A percentile compares a stretch with the other conserved stretches of the same genome.
Conservation (phyloP, 768 basidiomycete species). For the Boletales sp. region DNA sequence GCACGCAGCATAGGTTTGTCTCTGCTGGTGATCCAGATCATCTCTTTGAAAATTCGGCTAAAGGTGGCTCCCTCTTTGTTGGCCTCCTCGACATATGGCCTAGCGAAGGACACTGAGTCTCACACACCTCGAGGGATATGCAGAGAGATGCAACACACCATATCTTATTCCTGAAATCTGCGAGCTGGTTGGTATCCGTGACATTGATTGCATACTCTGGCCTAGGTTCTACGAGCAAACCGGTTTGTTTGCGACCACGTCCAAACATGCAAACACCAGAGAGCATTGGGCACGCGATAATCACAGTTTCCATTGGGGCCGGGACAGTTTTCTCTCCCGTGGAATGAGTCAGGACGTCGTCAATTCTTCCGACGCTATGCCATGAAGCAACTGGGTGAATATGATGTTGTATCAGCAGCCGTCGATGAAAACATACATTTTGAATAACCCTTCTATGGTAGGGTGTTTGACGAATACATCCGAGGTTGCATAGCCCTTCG, state of each 20-base stretch:
- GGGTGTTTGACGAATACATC: constrained; percentile 46
- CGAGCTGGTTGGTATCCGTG: constrained; percentile 22
- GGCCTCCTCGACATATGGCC: constrained; percentile 40
- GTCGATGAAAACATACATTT: constrained; percentile 28
- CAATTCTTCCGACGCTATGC: constrained; percentile 37
- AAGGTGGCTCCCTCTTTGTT: constrained; percentile 39
- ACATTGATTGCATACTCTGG: constrained; percentile 33
- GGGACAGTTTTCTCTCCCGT: constrained; percentile 34
- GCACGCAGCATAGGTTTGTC: constrained; percentile 44
- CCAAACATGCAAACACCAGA: constrained; percentile 40
- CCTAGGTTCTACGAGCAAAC: constrained; percentile 31
- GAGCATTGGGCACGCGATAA: constrained; percentile 20
- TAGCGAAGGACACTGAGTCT: constrained; percentile 6
- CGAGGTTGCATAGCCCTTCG: constrained; percentile 40
- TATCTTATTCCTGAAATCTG: constrained; percentile 34
- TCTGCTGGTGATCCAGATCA: constrained; percentile 43
- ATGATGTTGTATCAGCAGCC: too few relatives aligned
- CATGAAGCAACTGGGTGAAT: too few relatives aligned
- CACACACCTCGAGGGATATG: not conserved
- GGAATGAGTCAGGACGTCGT: constrained; percentile 32
- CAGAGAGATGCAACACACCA: constrained; percentile 27
- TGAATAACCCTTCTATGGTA: constrained; percentile 38
- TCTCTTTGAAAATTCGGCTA: constrained; percentile 48
- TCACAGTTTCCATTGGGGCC: constrained; percentile 31
- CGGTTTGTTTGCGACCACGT: constrained; percentile 25